phyloP scores from a whole-genome alignment of 345 rosid species.

The Lenwebbia sp. region DNA sequence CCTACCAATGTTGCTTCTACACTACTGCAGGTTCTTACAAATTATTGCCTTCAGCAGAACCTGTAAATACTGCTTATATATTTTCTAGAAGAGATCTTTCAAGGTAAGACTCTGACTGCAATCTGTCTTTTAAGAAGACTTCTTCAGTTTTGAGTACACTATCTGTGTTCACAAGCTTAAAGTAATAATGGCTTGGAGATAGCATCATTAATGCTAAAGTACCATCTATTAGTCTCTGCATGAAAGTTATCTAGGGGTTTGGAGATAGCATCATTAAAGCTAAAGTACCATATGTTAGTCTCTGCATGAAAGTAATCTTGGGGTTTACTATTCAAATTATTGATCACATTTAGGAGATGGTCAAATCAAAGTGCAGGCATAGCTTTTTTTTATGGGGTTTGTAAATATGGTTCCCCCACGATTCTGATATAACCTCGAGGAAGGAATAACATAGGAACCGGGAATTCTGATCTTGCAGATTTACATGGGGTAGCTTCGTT shows the following conservation, averaged over 20 bases:
- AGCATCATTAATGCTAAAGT: neutral
- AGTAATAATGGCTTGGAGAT: neutral
- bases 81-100: slow-evolving; percentile 89
- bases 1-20: neutral
- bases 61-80: slow-evolving; percentile 65
- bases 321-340: neutral
- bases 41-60: slow-evolving; percentile 43
- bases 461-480: neutral
- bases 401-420: neutral
- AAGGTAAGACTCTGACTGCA: slow-evolving; percentile 32
- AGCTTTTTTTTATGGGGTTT: neutral
- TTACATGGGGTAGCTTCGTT: neutral
- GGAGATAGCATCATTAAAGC: neutral
- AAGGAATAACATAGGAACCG: neutral
- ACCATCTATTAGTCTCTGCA: neutral
- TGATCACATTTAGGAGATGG: neutral
- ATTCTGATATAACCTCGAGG: neutral
- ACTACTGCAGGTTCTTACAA: slow-evolving; percentile 61
- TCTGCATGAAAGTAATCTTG: neutral
- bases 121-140: neutral
- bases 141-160: neutral
- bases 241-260: neutral
- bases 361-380: neutral
- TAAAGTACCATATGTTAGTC: neutral
- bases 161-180: neutral